Evolutionary conservation across 1,139 yeast species (phyloP).

Genomic region (Hansenula lynferdii): DNA sequence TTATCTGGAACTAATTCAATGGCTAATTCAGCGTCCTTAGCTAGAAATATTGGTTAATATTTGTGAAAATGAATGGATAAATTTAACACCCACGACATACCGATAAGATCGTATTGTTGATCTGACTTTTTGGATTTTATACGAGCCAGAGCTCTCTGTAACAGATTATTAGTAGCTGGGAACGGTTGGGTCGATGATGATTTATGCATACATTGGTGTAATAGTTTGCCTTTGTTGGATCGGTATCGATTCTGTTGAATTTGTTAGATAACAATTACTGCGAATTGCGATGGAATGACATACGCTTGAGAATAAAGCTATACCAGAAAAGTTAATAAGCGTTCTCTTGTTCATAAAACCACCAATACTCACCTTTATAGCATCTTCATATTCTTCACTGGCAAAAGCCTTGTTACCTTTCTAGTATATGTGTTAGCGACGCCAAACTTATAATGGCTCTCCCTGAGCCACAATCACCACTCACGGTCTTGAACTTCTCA

Average conservation of each 20-base stretch:
- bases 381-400: constrained; percentile 1
- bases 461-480: too few species aligned
- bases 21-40: constrained; percentile 30
- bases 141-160: constrained; percentile 3
- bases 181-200: neutral
- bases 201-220: constrained; percentile 22
- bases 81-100: too few species aligned
- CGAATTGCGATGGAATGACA: neutral
- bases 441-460: too few species aligned
- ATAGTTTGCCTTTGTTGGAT: constrained; percentile 23
- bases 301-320: constrained; percentile 1
- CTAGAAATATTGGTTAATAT: too few species aligned
- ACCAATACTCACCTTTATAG: too few species aligned
- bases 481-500: neutral
- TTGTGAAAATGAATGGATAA: too few species aligned
- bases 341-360: too few species aligned
- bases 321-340: too few species aligned
- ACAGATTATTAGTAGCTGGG: neutral
- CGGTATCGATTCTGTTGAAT: constrained; percentile 19
- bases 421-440: too few species aligned
- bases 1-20: constrained; percentile 23
- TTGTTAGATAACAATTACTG: too few species aligned
- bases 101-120: neutral
- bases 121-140: neutral
- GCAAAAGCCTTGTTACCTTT: constrained; percentile 4